phyloP scores from a whole-genome alignment of 1,139 yeast species.

The Pichia sp. region DNA sequence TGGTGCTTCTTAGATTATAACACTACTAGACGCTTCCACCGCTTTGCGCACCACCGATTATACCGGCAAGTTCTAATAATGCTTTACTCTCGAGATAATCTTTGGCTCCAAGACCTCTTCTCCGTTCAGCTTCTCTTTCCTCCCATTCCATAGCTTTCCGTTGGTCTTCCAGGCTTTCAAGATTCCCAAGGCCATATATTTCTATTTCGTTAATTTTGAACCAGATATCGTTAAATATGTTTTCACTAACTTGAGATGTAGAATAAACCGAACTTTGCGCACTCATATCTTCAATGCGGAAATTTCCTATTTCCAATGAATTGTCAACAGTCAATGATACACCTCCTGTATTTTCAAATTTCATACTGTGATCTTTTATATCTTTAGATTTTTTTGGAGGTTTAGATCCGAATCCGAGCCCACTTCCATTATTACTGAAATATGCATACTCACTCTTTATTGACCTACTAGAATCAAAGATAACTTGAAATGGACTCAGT shows the following conservation, averaged over 20 bases:
- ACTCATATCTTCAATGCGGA: constrained; percentile 50
- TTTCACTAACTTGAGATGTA: not conserved
- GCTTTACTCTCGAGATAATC: constrained; percentile 78
- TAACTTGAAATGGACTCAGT: constrained; percentile 56
- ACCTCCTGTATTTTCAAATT: constrained; percentile 44
- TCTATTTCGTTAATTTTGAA: constrained; percentile 69
- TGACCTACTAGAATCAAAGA: constrained; percentile 35
- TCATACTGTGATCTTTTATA: constrained; percentile 1
- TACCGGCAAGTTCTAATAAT: constrained; percentile 82
- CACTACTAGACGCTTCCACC: constrained; percentile 37
- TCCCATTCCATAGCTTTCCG: constrained; percentile 86
- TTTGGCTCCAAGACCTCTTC: constrained; percentile 57
- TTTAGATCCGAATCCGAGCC: constrained; percentile 70
- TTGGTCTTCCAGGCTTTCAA: constrained; percentile 69
- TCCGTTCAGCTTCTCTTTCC: constrained; percentile 69
- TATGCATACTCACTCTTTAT: constrained; percentile 38
- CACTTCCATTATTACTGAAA: constrained; percentile 64
- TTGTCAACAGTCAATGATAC: constrained; percentile 74
- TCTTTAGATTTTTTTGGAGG: constrained; percentile 47
- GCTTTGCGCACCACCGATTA: constrained; percentile 62
- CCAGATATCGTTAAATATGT: constrained; percentile 45
- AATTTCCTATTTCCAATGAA: constrained; percentile 71
- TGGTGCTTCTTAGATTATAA: not conserved
- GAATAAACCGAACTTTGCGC: constrained; percentile 1
- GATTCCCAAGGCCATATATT: constrained; percentile 88